Evolutionary conservation across 78 protist species (phyloP).

Genomic region (Creolimax fragrantissima): DNA sequence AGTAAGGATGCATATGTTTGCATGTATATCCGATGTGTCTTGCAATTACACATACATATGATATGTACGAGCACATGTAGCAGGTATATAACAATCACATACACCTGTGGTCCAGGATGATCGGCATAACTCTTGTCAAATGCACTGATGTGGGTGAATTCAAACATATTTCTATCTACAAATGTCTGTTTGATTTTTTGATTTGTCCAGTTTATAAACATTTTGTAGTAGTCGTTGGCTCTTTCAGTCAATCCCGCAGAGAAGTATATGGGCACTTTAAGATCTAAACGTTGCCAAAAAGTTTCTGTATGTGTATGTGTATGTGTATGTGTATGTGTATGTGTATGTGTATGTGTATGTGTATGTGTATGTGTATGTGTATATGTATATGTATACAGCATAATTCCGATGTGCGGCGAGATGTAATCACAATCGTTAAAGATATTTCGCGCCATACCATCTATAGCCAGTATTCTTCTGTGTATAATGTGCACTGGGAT

Average conservation of each 20-base stretch:
- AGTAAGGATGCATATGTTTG: neutral
- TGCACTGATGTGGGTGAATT: slow-evolving; percentile 33
- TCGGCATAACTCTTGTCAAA: neutral
- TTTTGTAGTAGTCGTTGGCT: slow-evolving; percentile 82
- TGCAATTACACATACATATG: neutral
- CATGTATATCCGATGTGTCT: neutral
- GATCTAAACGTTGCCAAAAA: slow-evolving; percentile 7
- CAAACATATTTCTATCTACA: slow-evolving; percentile 70
- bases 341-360: neutral
- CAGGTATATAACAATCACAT: neutral
- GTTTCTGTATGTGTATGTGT: neutral
- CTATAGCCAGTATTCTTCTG: neutral
- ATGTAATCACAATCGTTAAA: too few species aligned
- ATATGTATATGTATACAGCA: too few species aligned
- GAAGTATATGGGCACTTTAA: slow-evolving; percentile 22
- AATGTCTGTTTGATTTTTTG: slow-evolving; percentile 74
- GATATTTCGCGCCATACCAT: neutral
- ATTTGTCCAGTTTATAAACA: slow-evolving; percentile 88
- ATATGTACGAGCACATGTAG: neutral
- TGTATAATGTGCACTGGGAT: neutral
- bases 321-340: neutral
- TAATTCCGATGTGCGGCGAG: too few species aligned
- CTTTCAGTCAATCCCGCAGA: slow-evolving; percentile 37
- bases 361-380: neutral
- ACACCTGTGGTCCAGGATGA: slow-evolving; percentile 7